Evolutionary conservation across 805 yeast genomes (phyloP).

Genomic region (Hanseniaspora occidentalis): DNA sequence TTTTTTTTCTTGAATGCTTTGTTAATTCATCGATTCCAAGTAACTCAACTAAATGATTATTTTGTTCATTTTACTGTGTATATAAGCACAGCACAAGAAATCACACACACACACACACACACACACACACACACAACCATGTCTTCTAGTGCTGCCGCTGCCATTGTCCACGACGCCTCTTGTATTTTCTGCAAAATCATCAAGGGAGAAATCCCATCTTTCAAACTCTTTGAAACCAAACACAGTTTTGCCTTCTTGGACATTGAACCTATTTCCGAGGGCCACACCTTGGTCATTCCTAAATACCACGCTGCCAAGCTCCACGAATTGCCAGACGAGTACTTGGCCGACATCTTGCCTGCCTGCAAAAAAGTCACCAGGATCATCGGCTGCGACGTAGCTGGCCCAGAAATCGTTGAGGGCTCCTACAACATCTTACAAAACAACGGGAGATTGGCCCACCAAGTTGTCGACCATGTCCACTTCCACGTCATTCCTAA

Average conservation of each 20-base stretch:
- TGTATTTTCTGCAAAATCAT: slow-evolving; percentile 92
- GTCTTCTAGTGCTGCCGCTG: slow-evolving; percentile 10
- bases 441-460: slow-evolving; percentile 91
- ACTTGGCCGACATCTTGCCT: slow-evolving; percentile 75
- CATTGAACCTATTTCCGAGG: slow-evolving; percentile 83
- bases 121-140: slow-evolving; percentile 4
- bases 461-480: slow-evolving; percentile 90
- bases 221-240: slow-evolving; percentile 81
- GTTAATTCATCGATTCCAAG: too few relatives aligned
- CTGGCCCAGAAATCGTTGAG: slow-evolving; percentile 43
- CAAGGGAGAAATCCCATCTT: slow-evolving; percentile 90
- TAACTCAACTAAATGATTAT: too few relatives aligned
- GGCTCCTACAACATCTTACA: slow-evolving; percentile 77
- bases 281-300: slow-evolving; percentile 85
- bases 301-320: slow-evolving; percentile 87
- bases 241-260: slow-evolving; percentile 76
- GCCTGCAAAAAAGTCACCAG: slow-evolving; percentile 76
- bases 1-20: background rate
- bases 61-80: background rate
- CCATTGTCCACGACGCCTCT: slow-evolving; percentile 33
- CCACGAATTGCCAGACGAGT: slow-evolving; percentile 88
- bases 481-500: slow-evolving; percentile 96
- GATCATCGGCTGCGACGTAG: slow-evolving; percentile 51
- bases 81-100: background rate
- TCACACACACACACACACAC: background rate